Base-by-base conservation (phyloP, 257 asterid species). In the Nicotiana noctiflora region DNA sequence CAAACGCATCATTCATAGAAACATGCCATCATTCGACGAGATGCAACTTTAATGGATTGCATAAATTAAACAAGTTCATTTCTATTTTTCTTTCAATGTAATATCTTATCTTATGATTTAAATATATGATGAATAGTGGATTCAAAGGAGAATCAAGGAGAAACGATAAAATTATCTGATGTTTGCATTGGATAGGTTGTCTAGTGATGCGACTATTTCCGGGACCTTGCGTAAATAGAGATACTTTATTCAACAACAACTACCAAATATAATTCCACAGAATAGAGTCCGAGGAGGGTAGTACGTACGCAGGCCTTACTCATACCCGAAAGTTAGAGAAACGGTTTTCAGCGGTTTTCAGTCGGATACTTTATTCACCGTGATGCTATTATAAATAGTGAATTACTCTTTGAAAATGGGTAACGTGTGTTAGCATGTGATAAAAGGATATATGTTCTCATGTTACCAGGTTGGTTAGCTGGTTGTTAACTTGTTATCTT, bases 391-490 rank as follows among this genome's bases (percentile, higher is more conserved):
- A 32, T 25, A 15, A 19, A 6, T 25, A n/a, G 21, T 9, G 56
- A 40, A 66, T 23, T 11, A 40, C 12, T 40, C 12, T 8, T 40
- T 0, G 49, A 40, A 40, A 40, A 40, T n/a, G 60, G 17, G 63
- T 23, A 65, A 82, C 79, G 85, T 60, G 59, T 82, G 51, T 79
- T 84, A 27, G 78, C 87, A 84, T 81, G 87, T 84, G 85, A 84
- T 70, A 49, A 49, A 78, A 77, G 56, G 65, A 68, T 68, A 55
- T 11, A 40, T 8, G 56, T 44, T 19, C 14, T 72, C 77, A 44
- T 46, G 59, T 70, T 44, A 77, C 44, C 25, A 18, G 68, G 77
- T 49, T 77, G 72, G 70, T 25, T 80, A 55, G 79, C 79, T 27
- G 34, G 49, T 81, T 84, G 81, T 34, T 77, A 64, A 67, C 77